Evolutionary conservation across 441 rosid genomes (phyloP), one percentile per base, ranked within the genome.

Genomic region (Sinapis alba): DNA sequence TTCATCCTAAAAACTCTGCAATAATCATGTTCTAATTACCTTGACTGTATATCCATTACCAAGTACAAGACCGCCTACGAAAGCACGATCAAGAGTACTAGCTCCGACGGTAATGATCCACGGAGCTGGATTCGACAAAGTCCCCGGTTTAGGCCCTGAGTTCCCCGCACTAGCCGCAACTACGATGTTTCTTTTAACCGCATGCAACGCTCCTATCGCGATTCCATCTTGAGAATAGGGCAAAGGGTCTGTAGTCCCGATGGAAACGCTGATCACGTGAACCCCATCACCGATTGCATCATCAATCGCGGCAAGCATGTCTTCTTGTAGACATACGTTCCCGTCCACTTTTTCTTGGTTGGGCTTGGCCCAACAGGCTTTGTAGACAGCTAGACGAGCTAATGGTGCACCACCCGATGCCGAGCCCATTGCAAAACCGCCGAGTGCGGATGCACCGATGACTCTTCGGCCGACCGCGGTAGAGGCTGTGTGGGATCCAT

Each of bases 41-140:
- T 76, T 66, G 15, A 92, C 10, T 43, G 62, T 36, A 71, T 61
- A 54, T 57, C 94, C 96, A 70, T 86, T 90, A 38, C 97, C 95
- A 6, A 94, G 87, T 69, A 72, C 68, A 38, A 89, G 65, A 26
- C 85, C 84, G 0, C 83, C 84, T 0, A 63, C 12, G 43, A 92
- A 88, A 54, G 69, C 68, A 12, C 98, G 90, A 73, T 94, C 98
- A n/a, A 94, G 10, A 65, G 82, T 81, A 78, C 93, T 89, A 47
- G 98, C 97, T 32, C 92, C 86, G 0, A 92, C 97, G 0, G 98
- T 94, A 12, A 89, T 84, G 9, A 90, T 56, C 98, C 98, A 94
- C 3, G 97, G 98, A 3, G 92, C 90, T 0, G 78, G 32, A 68
- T 94, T 94, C 0, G 95, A 87, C 58, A 90, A 73, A 6, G 91